Evolutionary conservation across 805 yeast species (phyloP).

Genomic region (Komagataella mondaviorum): DNA sequence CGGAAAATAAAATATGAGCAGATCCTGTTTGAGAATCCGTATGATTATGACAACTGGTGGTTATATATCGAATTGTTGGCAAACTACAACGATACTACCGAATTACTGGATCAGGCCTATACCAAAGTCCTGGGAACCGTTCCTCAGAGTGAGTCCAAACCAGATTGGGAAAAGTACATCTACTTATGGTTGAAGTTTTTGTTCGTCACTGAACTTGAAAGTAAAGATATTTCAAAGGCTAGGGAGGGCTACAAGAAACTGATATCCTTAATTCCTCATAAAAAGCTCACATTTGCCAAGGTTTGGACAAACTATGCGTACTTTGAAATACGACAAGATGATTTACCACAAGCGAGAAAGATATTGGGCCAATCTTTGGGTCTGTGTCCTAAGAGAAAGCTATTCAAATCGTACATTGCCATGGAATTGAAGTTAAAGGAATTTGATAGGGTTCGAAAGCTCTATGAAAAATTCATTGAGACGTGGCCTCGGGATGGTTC

Average conservation of each 20-base stretch:
- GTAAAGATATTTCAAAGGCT: slow-evolving; percentile 28
- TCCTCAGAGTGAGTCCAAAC: slow-evolving; percentile 23
- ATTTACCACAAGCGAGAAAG: slow-evolving; percentile 44
- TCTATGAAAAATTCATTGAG: slow-evolving; percentile 59
- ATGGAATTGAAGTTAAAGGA: slow-evolving; percentile 61
- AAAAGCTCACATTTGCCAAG: slow-evolving; percentile 50
- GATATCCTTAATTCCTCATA: slow-evolving; percentile 40
- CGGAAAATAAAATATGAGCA: slow-evolving; percentile 42
- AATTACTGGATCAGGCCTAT: slow-evolving; percentile 20
- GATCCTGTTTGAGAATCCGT: slow-evolving; percentile 21
- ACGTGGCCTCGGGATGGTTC: slow-evolving; percentile 22
- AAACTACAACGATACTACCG: slow-evolving; percentile 17
- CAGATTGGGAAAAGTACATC: slow-evolving; percentile 56
- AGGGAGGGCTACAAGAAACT: slow-evolving; percentile 37
- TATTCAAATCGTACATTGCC: slow-evolving; percentile 51
- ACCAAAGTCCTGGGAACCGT: slow-evolving; percentile 26
- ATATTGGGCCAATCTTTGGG: slow-evolving; percentile 67
- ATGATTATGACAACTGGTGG: slow-evolving; percentile 81
- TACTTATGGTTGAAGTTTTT: slow-evolving; percentile 60
- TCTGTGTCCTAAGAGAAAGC: slow-evolving; percentile 39
- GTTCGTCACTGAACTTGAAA: slow-evolving; percentile 39
- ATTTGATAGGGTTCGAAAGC: slow-evolving; percentile 63
- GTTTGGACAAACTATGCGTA: slow-evolving; percentile 62
- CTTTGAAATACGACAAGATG: slow-evolving; percentile 55
- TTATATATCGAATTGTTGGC: slow-evolving; percentile 40